A percentile compares a stretch with the other conserved stretches of the same genome.
phyloP scores from a whole-genome alignment of 208 protist species.

The Trypanosomatidae sp. region DNA sequence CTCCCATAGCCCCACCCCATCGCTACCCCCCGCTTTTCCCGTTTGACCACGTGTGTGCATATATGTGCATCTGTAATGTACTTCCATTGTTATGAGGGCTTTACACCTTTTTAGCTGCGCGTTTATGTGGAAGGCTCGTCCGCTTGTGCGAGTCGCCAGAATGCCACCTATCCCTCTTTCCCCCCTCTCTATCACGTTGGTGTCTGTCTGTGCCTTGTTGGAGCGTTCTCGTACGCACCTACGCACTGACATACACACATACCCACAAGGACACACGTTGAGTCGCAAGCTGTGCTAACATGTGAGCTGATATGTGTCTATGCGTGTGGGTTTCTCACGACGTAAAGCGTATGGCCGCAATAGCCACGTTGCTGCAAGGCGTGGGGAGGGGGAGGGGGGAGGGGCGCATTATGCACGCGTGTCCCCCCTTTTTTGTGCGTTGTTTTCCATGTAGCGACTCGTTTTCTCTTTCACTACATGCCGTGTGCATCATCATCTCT shows the following conservation, averaged over 20 bases:
- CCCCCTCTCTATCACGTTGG: neutral
- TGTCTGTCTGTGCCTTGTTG: neutral
- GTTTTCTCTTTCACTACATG: neutral
- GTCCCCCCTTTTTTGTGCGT: neutral
- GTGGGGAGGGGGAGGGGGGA: neutral
- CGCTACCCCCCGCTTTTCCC: neutral
- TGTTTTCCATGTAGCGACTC: neutral
- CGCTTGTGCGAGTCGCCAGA: neutral
- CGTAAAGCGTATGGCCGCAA: neutral
- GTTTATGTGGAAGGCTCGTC: neutral
- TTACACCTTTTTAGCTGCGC: neutral
- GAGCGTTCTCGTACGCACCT: neutral
- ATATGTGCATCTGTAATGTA: neutral
- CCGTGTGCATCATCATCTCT: neutral
- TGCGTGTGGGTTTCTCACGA: neutral
- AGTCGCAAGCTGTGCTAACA: neutral
- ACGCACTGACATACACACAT: neutral
- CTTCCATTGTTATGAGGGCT: neutral
- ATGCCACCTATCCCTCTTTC: neutral
- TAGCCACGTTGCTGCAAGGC: neutral
- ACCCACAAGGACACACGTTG: neutral
- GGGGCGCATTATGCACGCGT: neutral
- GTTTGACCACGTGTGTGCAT: neutral
- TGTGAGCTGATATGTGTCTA: neutral
- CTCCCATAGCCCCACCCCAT: neutral